A percentile compares a stretch with the other conserved stretches of the same genome.
Evolutionary conservation across 345 rosid genomes (phyloP).

Genomic region (Citrus inodora): DNA sequence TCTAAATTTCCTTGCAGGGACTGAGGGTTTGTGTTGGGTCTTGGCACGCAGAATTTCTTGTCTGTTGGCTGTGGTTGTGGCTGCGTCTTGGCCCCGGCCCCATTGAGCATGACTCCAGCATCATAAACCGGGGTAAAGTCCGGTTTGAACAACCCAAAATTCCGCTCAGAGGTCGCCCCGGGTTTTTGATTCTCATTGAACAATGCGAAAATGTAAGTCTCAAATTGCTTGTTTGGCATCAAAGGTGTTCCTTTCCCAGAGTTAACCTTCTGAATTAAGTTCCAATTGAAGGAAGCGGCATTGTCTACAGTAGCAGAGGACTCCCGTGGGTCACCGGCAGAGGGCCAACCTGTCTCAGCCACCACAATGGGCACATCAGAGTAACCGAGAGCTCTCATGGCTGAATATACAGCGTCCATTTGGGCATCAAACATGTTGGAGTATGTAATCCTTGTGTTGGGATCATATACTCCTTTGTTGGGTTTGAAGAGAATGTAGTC

Average conservation of each 20-base stretch:
- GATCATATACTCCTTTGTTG: constrained; percentile 49
- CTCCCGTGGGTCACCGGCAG: constrained; percentile 46
- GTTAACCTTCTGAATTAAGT: constrained; percentile 33
- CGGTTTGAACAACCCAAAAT: constrained; percentile 74
- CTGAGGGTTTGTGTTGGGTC: constrained; percentile 30
- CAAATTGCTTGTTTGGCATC: constrained; percentile 67
- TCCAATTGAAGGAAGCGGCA: constrained; percentile 56
- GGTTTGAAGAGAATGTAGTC: constrained; percentile 57
- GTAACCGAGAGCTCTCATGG: constrained; percentile 70
- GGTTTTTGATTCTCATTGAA: constrained; percentile 81
- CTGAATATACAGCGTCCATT: constrained; percentile 59
- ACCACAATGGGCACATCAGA: constrained; percentile 61
- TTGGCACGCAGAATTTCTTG: constrained; percentile 64
- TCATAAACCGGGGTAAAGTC: constrained; percentile 70
- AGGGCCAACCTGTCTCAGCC: constrained; percentile 92
- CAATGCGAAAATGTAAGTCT: constrained; percentile 68
- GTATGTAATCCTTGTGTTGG: constrained; percentile 47
- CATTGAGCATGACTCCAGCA: constrained; percentile 43
- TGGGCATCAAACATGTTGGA: constrained; percentile 68
- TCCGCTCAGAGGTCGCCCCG: constrained; percentile 58
- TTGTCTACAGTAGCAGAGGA: constrained; percentile 45
- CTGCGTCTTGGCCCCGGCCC: background rate
- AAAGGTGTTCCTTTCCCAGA: constrained; percentile 71
- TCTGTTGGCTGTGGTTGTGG: background rate
- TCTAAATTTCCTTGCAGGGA: constrained; percentile 55